These are phyloP conservation scores for Pyrus communis DNA, from an alignment of 306 rosid genomes.

Conservation along the genomic window DNA sequence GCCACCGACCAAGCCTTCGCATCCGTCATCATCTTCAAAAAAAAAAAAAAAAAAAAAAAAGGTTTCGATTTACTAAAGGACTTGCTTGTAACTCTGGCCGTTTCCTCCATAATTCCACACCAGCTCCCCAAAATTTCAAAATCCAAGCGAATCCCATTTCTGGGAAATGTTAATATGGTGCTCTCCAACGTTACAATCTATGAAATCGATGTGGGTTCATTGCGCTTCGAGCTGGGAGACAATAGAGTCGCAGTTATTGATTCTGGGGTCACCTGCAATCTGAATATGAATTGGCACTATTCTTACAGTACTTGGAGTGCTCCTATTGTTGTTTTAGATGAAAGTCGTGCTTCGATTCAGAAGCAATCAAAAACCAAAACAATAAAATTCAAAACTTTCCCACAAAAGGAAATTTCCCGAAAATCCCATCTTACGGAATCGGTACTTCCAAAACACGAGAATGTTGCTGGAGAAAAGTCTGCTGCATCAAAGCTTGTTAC, in stretches of 20 bases:
- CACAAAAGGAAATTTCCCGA: not conserved
- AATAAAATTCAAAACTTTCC: not conserved
- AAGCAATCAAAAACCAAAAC: not conserved
- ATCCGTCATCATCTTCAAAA: no score
- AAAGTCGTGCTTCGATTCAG: constrained; percentile 57
- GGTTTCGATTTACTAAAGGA: constrained; percentile 57
- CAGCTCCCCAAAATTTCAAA: constrained; percentile 50
- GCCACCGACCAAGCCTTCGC: no score
- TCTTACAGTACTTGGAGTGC: constrained; percentile 61
- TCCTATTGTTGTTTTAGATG: constrained; percentile 57
- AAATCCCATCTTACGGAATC: not conserved
- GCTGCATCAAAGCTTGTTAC: constrained; percentile 96
- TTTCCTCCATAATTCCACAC: constrained; percentile 36
- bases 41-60: no score
- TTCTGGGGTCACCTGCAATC: constrained; percentile 60
- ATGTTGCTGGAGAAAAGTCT: constrained; percentile 88
- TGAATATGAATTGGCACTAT: constrained; percentile 79
- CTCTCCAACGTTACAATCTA: constrained; percentile 54
- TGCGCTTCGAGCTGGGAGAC: constrained; percentile 48
- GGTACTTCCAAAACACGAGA: not conserved
- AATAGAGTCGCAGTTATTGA: constrained; percentile 50
- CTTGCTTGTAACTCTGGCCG: constrained; percentile 20
- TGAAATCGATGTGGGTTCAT: constrained; percentile 49
- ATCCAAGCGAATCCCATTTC: constrained; percentile 45
- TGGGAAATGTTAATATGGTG: constrained; percentile 53